Evolutionary conservation across 345 rosid species (phyloP), one percentile per base, ranked within the genome.

Genomic region (Lagerstroemia speciosa): DNA sequence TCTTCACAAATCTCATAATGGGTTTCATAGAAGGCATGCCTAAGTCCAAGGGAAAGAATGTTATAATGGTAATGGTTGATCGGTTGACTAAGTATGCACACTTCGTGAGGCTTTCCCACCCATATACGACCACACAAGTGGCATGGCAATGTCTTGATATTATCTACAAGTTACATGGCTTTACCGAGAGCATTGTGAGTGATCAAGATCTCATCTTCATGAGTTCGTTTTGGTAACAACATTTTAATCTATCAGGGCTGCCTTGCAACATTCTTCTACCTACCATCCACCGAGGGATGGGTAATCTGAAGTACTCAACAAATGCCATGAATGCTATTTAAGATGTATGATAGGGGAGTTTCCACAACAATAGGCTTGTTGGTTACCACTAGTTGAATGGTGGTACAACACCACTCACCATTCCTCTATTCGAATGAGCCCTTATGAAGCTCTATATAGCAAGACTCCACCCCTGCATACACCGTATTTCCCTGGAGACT

Each of bases 391-490:
- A 12, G 66, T 36, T 0, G 38, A 62, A 15, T 70, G 38, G 67
- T 70, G 67, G 67, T 38, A 70, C 38, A 41, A 70, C 43, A 60
- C 67, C 9, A n/a, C 37, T 0, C 26, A 11, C 26, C 70, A 46
- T 50, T 3, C 53, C 0, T 2, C 55, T 3, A 69, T 32, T 22
- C 24, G 37, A 5, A 34, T 15, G 8, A 52, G 67, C 1, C 41
- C 73, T 0, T 70, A 22, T 45, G 5, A 70, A 43, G 67, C 73
- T 15, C 32, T 70, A 12, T 70, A 62, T 31, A 67, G 55, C 8
- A 20, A n/a, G 1, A 26, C 67, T 3, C 40, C 67, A 1, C 73
- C 60, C 0, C 8, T 48, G 2, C 62, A 50, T 19, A 26, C 55
- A 3, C 64, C 63, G 4, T 36, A 68, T 24, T 16, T 50, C 3